Percentiles rank a stretch among this genome's conserved stretches.
Conservation (phyloP, 768 basidiomycete genomes). For the Ramaria sp. region DNA sequence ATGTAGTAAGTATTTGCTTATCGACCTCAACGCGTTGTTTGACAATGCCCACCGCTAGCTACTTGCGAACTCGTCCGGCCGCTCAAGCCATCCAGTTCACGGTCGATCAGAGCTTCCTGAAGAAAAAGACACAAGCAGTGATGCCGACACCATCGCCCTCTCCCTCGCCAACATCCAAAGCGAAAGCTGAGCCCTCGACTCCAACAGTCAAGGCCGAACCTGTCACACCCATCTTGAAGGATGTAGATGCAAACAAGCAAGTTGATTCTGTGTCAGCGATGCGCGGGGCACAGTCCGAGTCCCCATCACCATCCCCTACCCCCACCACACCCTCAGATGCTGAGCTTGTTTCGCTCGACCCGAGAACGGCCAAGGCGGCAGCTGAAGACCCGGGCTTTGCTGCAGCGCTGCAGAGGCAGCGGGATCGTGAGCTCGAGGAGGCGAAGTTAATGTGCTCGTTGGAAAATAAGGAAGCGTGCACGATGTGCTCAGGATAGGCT, state of each 20-base stretch:
- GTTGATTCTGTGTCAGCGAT: not conserved
- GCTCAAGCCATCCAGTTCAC: constrained; percentile 98
- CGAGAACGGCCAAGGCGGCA: constrained; percentile 38
- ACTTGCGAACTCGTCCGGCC: constrained; percentile 89
- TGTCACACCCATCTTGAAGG: constrained; percentile 3
- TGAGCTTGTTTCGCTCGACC: constrained; percentile 24
- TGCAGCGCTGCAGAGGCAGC: constrained; percentile 61
- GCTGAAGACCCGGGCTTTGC: constrained; percentile 65
- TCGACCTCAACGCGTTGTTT: not conserved
- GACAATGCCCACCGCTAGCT: constrained; percentile 26
- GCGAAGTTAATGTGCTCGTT: constrained; percentile 76
- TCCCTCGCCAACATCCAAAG: not conserved
- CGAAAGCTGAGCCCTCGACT: not conserved
- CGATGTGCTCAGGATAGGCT: constrained; percentile 63
- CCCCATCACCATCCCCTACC: constrained; percentile 4
- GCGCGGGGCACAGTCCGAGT: not conserved
- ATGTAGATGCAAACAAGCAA: not conserved
- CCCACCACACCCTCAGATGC: not conserved
- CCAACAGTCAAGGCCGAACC: constrained; percentile 2
- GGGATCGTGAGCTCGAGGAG: constrained; percentile 67
- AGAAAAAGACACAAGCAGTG: constrained; percentile 36
- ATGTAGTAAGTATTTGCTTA: constrained; percentile 47
- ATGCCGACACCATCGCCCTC: constrained; percentile 6
- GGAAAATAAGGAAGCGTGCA: constrained; percentile 89
- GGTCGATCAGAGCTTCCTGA: constrained; percentile 68